Percentiles rank a stretch among this genome's conserved stretches.
Conservation (phyloP, 768 basidiomycete genomes). For the Pilatotrama ljubarskyi region DNA sequence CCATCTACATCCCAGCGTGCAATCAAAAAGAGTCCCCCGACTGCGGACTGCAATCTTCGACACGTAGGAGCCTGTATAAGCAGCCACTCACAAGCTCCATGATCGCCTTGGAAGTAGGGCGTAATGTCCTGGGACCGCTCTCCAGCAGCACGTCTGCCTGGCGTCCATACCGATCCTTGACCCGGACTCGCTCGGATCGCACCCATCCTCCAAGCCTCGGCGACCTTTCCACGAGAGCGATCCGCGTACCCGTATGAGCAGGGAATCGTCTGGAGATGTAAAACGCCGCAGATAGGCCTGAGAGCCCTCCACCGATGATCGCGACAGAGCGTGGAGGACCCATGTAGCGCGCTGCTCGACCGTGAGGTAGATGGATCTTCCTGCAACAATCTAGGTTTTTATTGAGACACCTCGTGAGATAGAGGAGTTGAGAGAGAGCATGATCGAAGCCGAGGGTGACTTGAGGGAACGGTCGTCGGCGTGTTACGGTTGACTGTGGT, state of each 20-base stretch:
- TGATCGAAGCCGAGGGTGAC: not conserved
- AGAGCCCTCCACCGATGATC: slow-evolving; percentile 78
- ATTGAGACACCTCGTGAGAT: not conserved
- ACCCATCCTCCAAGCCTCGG: slow-evolving; percentile 86
- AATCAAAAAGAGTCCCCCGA: too few species aligned
- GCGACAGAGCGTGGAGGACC: slow-evolving; percentile 38
- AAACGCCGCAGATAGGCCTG: slow-evolving; percentile 81
- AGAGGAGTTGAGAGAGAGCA: not conserved
- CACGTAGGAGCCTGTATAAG: too few species aligned
- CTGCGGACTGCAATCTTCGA: too few species aligned
- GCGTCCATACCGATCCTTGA: slow-evolving; percentile 32
- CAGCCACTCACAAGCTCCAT: slow-evolving; percentile 78
- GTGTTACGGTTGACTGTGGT: not conserved
- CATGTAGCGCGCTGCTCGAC: slow-evolving; percentile 27
- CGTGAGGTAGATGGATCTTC: not conserved
- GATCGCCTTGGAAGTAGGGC: slow-evolving; percentile 72
- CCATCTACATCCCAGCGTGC: too few species aligned
- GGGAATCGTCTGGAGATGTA: slow-evolving; percentile 72
- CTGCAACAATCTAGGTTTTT: not conserved
- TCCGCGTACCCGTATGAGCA: slow-evolving; percentile 44
- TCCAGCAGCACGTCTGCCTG: slow-evolving; percentile 62
- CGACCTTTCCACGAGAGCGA: slow-evolving; percentile 72
- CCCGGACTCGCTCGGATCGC: slow-evolving; percentile 51
- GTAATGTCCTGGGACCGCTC: slow-evolving; percentile 82
- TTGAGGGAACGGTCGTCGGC: not conserved